Conservation (phyloP, 2,329 filamentous ascomycete species). For the Diaporthe caulivora region DNA sequence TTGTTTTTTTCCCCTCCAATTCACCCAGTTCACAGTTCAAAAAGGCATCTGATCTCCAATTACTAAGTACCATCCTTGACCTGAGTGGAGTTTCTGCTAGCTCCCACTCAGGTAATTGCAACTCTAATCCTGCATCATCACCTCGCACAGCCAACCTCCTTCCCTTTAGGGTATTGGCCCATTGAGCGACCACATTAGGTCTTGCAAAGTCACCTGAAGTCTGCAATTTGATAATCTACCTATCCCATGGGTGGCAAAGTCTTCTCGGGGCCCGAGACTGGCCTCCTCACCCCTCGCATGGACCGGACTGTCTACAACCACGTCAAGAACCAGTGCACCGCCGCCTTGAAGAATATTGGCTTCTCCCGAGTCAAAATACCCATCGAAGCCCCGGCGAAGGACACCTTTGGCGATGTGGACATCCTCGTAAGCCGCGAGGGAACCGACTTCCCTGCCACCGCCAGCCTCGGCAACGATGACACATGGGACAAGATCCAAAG, state of each 20-base stretch:
- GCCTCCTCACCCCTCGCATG: constrained; percentile 76
- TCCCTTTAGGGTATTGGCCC: not conserved
- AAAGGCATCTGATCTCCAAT: not conserved
- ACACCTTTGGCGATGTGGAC: constrained; percentile 79
- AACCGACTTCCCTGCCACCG: not conserved
- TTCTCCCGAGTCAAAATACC: constrained; percentile 70
- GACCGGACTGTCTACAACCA: constrained; percentile 65
- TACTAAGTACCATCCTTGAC: no score
- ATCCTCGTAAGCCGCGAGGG: constrained; percentile 65
- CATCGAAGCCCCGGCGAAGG: constrained; percentile 77
- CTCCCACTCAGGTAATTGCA: not conserved
- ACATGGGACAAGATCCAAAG: constrained; percentile 49
- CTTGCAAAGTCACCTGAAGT: no score
- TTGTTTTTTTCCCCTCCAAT: not conserved
- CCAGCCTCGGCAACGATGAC: not conserved
- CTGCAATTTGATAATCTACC: not conserved
- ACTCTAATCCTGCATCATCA: not conserved
- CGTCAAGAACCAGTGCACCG: constrained; percentile 60
- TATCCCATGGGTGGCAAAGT: constrained; percentile 74
- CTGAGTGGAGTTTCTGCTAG: not conserved
- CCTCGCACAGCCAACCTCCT: not conserved
- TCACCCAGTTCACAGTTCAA: not conserved
- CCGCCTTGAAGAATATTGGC: constrained; percentile 58
- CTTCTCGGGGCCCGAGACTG: constrained; percentile 61
- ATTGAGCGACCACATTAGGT: no score